phyloP scores from a whole-genome alignment of 371 early-diverging fungal species.

The Apophysomyces variabilis region DNA sequence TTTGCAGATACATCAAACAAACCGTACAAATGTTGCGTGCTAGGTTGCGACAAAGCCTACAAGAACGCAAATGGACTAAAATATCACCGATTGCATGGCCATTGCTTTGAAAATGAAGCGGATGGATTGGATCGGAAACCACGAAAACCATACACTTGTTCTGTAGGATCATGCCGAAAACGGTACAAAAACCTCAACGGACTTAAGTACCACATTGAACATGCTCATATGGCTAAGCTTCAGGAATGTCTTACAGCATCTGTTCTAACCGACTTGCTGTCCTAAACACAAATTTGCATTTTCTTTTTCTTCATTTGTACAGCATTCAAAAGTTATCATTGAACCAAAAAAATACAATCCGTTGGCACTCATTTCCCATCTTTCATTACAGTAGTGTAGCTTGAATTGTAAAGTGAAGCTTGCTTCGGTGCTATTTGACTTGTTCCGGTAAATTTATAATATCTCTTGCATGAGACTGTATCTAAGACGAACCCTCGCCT shows the following conservation, averaged over 20 bases:
- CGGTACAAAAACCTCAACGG: conserved; percentile 97
- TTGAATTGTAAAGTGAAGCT: too few relatives aligned
- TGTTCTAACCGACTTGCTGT: background rate
- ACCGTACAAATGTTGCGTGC: conserved; percentile 77
- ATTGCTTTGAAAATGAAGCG: conserved; percentile 49
- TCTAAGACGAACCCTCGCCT: too few relatives aligned
- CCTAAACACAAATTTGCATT: background rate
- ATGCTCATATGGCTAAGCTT: conserved; percentile 35
- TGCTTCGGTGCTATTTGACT: too few relatives aligned
- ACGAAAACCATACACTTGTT: conserved; percentile 83
- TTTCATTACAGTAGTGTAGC: too few relatives aligned
- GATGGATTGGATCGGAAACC: conserved; percentile 41
- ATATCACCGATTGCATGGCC: conserved; percentile 84
- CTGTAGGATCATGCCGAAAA: conserved; percentile 80
- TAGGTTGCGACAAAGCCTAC: conserved; percentile 87
- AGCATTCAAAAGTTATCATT: too few relatives aligned
- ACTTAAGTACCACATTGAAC: conserved; percentile 91
- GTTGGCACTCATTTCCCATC: too few relatives aligned
- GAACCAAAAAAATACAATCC: too few relatives aligned
- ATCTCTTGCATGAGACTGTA: too few relatives aligned
- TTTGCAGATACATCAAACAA: conserved; percentile 36
- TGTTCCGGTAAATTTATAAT: too few relatives aligned
- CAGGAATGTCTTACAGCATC: background rate
- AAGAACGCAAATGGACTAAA: conserved; percentile 97
- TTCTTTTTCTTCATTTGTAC: too few relatives aligned